phyloP scores from a whole-genome alignment of 768 basidiomycete genomes.

The Podaxis carcinomalis region DNA sequence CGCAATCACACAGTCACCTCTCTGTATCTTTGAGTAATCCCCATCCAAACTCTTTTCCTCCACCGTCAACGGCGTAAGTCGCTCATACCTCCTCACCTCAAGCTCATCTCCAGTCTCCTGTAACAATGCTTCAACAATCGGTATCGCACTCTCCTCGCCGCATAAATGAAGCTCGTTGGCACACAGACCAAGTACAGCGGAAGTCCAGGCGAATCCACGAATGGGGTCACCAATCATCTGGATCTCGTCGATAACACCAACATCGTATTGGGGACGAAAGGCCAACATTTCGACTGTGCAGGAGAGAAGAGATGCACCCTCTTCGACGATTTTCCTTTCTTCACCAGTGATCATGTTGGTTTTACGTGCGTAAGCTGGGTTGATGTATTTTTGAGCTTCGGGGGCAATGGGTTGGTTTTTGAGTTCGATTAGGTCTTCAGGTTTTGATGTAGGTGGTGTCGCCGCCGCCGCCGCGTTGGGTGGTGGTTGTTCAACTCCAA shows the following conservation, averaged over 20 bases:
- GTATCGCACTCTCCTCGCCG: constrained; percentile 90
- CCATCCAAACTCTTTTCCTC: constrained; percentile 59
- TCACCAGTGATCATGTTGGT: constrained; percentile 95
- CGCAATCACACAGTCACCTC: constrained; percentile 89
- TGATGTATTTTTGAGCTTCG: constrained; percentile 27
- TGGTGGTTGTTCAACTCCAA: constrained; percentile 41
- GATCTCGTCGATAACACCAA: constrained; percentile 95
- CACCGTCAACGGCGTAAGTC: constrained; percentile 79
- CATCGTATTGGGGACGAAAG: constrained; percentile 44
- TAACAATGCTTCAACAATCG: constrained; percentile 68
- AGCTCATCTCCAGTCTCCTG: constrained; percentile 79
- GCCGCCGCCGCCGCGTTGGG: background rate
- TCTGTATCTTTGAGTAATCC: constrained; percentile 55
- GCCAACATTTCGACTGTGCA: constrained; percentile 95
- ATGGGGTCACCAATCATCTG: constrained; percentile 85
- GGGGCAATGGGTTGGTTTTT: background rate
- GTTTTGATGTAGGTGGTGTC: constrained; percentile 14
- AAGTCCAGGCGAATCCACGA: constrained; percentile 81
- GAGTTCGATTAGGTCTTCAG: constrained; percentile 3
- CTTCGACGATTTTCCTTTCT: constrained; percentile 69
- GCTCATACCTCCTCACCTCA: constrained; percentile 76
- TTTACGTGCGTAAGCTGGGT: constrained; percentile 46
- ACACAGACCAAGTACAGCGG: constrained; percentile 68
- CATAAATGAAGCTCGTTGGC: constrained; percentile 91
- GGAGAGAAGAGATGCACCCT: constrained; percentile 53